phyloP scores from a whole-genome alignment of 2,329 filamentous ascomycete species.

The Teratosphaeriaceae sp. region DNA sequence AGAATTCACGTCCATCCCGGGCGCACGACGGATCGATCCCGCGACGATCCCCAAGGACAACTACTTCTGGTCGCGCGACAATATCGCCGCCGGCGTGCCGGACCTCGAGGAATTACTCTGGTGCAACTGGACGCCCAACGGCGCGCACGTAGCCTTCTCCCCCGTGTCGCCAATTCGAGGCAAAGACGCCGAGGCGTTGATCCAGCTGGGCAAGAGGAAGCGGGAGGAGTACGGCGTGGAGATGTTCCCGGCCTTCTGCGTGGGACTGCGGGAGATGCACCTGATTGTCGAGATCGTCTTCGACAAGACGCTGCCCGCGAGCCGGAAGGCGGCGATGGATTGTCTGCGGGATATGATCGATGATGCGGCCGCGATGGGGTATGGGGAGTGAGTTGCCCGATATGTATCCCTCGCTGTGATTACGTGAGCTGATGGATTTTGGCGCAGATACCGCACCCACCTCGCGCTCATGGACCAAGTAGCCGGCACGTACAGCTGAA shows the following conservation, averaged over 20 bases:
- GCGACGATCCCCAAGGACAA: too few relatives aligned
- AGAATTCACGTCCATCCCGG: constrained; percentile 37
- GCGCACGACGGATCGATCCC: too few relatives aligned
- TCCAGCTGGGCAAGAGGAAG: constrained; percentile 31
- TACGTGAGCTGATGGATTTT: too few relatives aligned
- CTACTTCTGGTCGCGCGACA: constrained; percentile 23
- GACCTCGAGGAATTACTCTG: constrained; percentile 31
- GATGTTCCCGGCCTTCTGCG: constrained; percentile 45
- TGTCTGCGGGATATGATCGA: constrained; percentile 36
- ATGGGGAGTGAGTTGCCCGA: too few relatives aligned
- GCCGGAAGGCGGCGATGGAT: constrained; percentile 32
- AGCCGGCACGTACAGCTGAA: constrained; percentile 38
- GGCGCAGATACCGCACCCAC: constrained; percentile 38
- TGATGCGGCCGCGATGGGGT: constrained; percentile 35
- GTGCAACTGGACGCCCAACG: constrained; percentile 47
- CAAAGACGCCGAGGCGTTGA: constrained; percentile 40
- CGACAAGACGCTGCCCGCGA: constrained; percentile 37
- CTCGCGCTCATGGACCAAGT: constrained; percentile 41
- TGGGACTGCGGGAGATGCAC: constrained; percentile 50
- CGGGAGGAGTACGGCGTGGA: constrained; percentile 41
- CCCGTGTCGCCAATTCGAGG: constrained; percentile 46
- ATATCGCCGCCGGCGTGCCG: constrained; percentile 27
- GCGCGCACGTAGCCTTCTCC: constrained; percentile 46
- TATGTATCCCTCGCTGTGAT: too few relatives aligned
- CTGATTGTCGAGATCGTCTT: constrained; percentile 51